Percentiles rank a stretch among this genome's conserved stretches.
These are phyloP conservation scores for Salvia miltiorrhiza DNA, from an alignment of 257 asterid genomes.

Conservation along the genomic window DNA sequence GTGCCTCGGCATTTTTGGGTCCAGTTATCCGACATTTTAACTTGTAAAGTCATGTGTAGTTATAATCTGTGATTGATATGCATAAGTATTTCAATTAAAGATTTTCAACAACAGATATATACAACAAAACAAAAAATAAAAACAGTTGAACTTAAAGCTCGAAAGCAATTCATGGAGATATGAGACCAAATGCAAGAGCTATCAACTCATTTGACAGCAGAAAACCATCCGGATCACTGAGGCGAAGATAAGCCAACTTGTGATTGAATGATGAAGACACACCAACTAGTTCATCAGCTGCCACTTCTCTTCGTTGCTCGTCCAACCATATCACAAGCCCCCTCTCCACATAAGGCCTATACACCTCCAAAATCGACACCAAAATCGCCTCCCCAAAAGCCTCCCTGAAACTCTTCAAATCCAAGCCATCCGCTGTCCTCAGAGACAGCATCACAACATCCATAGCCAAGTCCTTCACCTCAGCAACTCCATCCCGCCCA, in stretches of 20 bases:
- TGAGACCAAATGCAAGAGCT: conserved; percentile 67
- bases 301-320: conserved; percentile 39
- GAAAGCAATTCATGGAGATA: conserved; percentile 38
- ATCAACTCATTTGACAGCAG: conserved; percentile 86
- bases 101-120: no score
- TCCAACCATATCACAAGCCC: conserved; percentile 70
- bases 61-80: no score
- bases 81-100: no score
- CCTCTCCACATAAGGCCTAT: conserved; percentile 48
- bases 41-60: no score
- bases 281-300: conserved; percentile 42
- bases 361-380: conserved; percentile 60
- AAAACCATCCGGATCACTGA: conserved; percentile 92
- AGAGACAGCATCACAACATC: conserved; percentile 88
- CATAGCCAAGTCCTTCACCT: conserved; percentile 60
- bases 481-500: conserved; percentile 23
- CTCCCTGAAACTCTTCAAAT: conserved; percentile 56
- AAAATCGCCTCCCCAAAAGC: conserved; percentile 55
- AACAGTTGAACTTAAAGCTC: no score
- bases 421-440: conserved; percentile 75
- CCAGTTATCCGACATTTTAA: no score
- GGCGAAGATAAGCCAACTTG: conserved; percentile 49
- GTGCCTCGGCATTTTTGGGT: not conserved
- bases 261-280: conserved; percentile 29
- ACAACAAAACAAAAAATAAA: no score